Evolutionary conservation across 208 protist genomes (phyloP), one percentile per base, ranked within the genome.

Genomic region (Trypanosoma melophagium): DNA sequence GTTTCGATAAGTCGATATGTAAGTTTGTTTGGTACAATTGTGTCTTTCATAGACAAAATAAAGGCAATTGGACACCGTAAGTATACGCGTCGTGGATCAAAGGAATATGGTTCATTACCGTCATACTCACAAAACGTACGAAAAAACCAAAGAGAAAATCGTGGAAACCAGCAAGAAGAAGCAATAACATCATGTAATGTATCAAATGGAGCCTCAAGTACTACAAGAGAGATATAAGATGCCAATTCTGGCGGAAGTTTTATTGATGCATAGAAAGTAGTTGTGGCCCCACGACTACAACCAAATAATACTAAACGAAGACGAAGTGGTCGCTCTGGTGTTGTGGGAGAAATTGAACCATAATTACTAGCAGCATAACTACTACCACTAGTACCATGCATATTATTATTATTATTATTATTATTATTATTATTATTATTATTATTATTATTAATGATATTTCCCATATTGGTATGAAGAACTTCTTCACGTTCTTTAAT

Each of bases 161-260:
- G 65, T 19, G 89, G 89, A 41, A 81, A 56, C 55, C 60, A 76
- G 21, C 76, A 86, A 16, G 86, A 93, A n/a, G 77, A 53, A 16
- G 74, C 24, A 54, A 92, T 85, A 17, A 93, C 89, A 74, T 92
- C 66, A 40, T 89, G 65, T 45, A 95, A 57, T 16, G 86, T 92
- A 66, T 95, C 87, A 70, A 95, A 95, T 4, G 89, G 84, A 0
- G 86, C 89, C 71, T 95, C 86, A 31, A 95, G 64, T 47, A 95
- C 70, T 12, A 95, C 85, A 16, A 95, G 83, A 16, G 86, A 92
- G 7, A 95, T 85, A 77, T 92, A 76, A 35, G 13, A 24, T 8
- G 89, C 89, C n/a, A 92, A 74, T 35, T 80, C 66, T 10, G 31
- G 19, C 3, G 79, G 67, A 5, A 95, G 70, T 63, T 95, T 95